Percentiles rank a stretch among this genome's conserved stretches.
Evolutionary conservation across 169 alveolate species (phyloP).

Genomic region (Babesia ovis): DNA sequence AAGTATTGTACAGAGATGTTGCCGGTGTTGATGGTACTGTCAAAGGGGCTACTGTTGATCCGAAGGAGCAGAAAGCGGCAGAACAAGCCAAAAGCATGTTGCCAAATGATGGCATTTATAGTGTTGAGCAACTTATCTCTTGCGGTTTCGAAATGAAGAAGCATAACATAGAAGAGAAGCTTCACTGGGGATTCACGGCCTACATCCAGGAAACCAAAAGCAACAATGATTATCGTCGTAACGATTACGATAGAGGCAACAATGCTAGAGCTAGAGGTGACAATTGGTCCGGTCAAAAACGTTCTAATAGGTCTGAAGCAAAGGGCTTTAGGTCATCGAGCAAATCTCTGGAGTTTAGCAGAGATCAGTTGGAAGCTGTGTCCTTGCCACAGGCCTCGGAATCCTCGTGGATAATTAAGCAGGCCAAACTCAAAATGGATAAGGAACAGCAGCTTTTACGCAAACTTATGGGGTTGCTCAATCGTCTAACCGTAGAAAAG

Average conservation of each 20-base stretch:
- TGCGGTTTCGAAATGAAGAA: conserved; percentile 24
- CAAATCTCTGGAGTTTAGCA: conserved; percentile 40
- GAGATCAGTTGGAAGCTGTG: conserved; percentile 48
- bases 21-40: too few relatives aligned
- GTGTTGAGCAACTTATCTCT: conserved; percentile 23
- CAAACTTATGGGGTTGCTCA: conserved; percentile 77
- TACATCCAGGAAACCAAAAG: not conserved
- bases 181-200: conserved; percentile 20
- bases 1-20: not conserved
- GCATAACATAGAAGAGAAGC: not conserved
- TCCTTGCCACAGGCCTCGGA: conserved; percentile 63
- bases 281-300: conserved; percentile 22
- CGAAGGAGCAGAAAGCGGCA: too few relatives aligned
- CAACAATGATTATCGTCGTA: not conserved
- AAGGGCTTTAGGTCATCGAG: conserved; percentile 16
- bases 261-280: conserved; percentile 31
- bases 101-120: conserved; percentile 14
- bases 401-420: conserved; percentile 72
- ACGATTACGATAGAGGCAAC: conserved; percentile 14
- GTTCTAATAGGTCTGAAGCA: not conserved
- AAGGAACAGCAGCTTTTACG: conserved; percentile 68
- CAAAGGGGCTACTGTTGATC: too few relatives aligned
- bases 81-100: too few relatives aligned
- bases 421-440: conserved; percentile 71
- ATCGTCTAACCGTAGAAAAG: conserved; percentile 74